Evolutionary conservation across 352 stramenopile species (phyloP), one percentile per base, ranked within the genome.

Genomic region (Nothophytophthora sp.): DNA sequence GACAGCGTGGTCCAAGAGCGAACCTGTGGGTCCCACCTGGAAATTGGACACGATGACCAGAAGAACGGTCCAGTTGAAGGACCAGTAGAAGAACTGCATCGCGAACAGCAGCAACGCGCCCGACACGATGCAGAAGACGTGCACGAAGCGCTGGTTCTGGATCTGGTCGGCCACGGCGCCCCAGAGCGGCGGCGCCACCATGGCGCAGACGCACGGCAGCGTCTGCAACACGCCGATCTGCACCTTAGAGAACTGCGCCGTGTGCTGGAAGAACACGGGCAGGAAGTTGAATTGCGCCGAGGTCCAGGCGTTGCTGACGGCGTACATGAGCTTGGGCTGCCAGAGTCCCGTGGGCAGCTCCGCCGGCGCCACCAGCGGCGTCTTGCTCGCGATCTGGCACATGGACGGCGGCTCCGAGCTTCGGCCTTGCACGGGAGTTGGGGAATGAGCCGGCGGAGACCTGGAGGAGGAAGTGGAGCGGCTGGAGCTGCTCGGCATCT

Each of bases 251-350:
- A 88, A 88, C 12, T 66, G 43, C 20, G 70, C 67, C 44, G 62
- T 79, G 50, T 88, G 65, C 55, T 92, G 67, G 63, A 73, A 90
- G 63, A 83, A 92, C 18, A 92, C 64, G 16, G 71, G 73, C 27
- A 95, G 55, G 57, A 86, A 95, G 61, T 92, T 92, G 38, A 81
- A 52, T 44, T 88, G 69, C 32, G 81, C 74, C 58, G 81, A 92
- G 37, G 69, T 65, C 50, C 71, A 84, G 32, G 73, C 70, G 19
- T 71, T 81, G 63, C 66, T 83, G 37, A 90, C 35, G 46, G 73
- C 66, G 72, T 91, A 92, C 77, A 90, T 88, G 63, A 73, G 66
- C 61, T 95, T 95, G 46, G 81, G 71, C 43, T 86, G 75, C 73
- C 74, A 79, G 51, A 76, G 37, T 15, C 40, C 54, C 36, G 53